A percentile compares a stretch with the other conserved stretches of the same genome.
These are phyloP conservation scores for Halophytophthora batemanensis DNA, from an alignment of 352 stramenopile genomes.

Conservation along the genomic window DNA sequence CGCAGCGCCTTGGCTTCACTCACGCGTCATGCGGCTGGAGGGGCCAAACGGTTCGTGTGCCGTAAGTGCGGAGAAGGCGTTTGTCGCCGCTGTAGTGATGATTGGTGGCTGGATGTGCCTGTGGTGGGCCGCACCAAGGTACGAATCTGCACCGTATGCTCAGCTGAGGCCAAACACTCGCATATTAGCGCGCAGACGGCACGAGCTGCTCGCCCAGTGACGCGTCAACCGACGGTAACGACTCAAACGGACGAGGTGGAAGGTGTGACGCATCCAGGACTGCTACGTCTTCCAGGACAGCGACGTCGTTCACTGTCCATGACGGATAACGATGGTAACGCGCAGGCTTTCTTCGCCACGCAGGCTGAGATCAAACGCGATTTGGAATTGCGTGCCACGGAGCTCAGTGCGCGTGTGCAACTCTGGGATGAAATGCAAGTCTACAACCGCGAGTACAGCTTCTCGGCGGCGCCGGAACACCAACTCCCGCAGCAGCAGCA, in stretches of 20 bases:
- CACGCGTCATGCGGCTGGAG: slow-evolving; percentile 22
- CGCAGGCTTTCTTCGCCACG: slow-evolving; percentile 22
- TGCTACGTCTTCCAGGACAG: slow-evolving; percentile 9
- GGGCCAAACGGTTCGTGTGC: slow-evolving; percentile 60
- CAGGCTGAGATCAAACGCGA: slow-evolving; percentile 36
- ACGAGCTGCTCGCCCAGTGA: slow-evolving; percentile 16
- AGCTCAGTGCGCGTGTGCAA: slow-evolving; percentile 24
- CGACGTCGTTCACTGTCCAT: slow-evolving; percentile 24
- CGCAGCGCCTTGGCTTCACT: slow-evolving; percentile 24
- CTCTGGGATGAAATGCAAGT: slow-evolving; percentile 36
- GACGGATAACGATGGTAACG: slow-evolving; percentile 18
- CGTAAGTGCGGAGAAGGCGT: slow-evolving; percentile 78
- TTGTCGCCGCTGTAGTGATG: slow-evolving; percentile 73
- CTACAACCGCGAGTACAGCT: slow-evolving; percentile 25
- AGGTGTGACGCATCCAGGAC: slow-evolving; percentile 21
- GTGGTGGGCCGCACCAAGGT: slow-evolving; percentile 77
- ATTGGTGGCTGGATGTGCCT: slow-evolving; percentile 78
- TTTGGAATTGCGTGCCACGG: slow-evolving; percentile 25
- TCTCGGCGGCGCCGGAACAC: slow-evolving; percentile 6
- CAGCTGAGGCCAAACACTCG: slow-evolving; percentile 59
- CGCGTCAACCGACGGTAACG: slow-evolving; percentile 9
- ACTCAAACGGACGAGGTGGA: slow-evolving; percentile 18
- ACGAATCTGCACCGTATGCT: slow-evolving; percentile 83
- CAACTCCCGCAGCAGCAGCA: slow-evolving; percentile 2
- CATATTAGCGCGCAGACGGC: slow-evolving; percentile 35